Base-by-base conservation (phyloP, 108 stramenopile species). In the Stephanodiscus triporus region DNA sequence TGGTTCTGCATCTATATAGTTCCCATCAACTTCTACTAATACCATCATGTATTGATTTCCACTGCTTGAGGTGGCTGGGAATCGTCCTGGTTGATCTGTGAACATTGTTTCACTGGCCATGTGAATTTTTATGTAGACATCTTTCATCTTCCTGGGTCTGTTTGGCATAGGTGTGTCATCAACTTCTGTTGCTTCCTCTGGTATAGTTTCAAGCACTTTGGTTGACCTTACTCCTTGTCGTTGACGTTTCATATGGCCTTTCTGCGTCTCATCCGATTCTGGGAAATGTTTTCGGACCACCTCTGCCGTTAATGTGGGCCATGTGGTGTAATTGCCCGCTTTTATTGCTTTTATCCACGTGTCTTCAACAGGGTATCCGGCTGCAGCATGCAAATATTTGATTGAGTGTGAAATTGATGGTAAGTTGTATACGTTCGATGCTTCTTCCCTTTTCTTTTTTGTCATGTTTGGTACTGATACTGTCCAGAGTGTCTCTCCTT, bases 241-340 rank as follows among this genome's bases (percentile, higher is more conserved):
- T 6, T 49, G 48, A 6, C 6, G 16, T 49, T 49, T 49, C 48
- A 49, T 49, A 6, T 49, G 48, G 2, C 48, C 48, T 49, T 49
- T 49, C 19, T 49, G 48, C 3, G 48, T 49, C 6, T 49, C 48
- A 49, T 19, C 19, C 6, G 48, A 49, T 19, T 49, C 48, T 19
- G 48, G 48, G 19, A 49, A 49, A 19, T 49, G 48, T 49, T 49
- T 49, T 30, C 19, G 13, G 34, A 75, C 53, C 14, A 36, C 59
- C 36, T 67, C 66, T 47, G 59, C 23, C 0, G 66, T 66, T 2
- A 75, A 4, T 16, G 55, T 65, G 10, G 74, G 74, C 34, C 63
- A 75, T 5, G 75, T 58, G 40, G 23, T 42, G 9, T 65, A 47
- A 26, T 66, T 67, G 11, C 73, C 73, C 9, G 23, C 38, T 37